Base-by-base conservation (phyloP, 2,329 filamentous ascomycete species). In the Aspergillus candidus region DNA sequence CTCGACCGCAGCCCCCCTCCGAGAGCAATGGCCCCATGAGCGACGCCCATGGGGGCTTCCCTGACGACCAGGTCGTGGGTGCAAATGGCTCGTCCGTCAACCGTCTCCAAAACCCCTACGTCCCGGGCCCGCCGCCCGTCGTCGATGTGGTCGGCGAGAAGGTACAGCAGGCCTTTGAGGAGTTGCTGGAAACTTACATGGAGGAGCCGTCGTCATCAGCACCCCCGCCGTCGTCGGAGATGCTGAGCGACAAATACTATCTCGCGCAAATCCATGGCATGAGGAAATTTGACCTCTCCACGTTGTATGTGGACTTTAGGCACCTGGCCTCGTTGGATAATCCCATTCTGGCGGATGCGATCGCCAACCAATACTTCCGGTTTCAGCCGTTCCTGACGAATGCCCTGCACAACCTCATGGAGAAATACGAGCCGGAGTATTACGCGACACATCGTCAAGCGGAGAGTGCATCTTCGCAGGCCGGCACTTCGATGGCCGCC, bases 391-490 rank as follows among this genome's bases (percentile, higher is more conserved):
- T 93, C 65, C 79, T 98, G 59, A 88, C 86, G 15, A 82, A 86
- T 51, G 90, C 85, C 18, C 74, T 98, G 35, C 89, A 98, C 71
- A 94, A 89, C 60, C 81, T 94, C 68, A 94, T 98, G 57, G 84
- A 88, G 54, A 94, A 94, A 70, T 85, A 96, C 70, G 91, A 96
- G 66, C 88, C 93, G 4, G 79, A 86, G 62, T 98, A 97, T 71
- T 97, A 94, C 71, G 80, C 87, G 56, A 86, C 94, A 60, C 91
- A 97, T 72, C 82, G 88, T 41, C 89, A 95, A 65, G 84, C 88
- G 5, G 85, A 84, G 2, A 81, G 84, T 37, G 57, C 57, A 34
- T 85, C 84, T 48, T 83, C 80, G 42, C 76, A 83, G 51, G 80
- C 86, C 2, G 83, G 83, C 4, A 84, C 87, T 1, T 80, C 77